phyloP scores from a whole-genome alignment of 352 stramenopile species.

The Bremia lactucae region DNA sequence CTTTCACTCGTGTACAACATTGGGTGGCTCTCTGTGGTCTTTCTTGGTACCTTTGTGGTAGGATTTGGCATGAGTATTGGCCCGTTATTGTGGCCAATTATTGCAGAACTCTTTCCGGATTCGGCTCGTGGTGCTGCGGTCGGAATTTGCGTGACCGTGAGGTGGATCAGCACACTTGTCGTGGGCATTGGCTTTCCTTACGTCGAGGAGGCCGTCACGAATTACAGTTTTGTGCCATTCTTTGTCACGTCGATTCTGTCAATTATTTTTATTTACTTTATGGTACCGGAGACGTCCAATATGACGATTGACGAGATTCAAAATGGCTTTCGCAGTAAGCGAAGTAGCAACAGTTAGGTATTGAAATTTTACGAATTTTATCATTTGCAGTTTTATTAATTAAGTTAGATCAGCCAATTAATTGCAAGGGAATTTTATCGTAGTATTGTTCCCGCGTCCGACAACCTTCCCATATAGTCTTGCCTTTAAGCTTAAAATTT shows the following conservation, averaged over 20 bases:
- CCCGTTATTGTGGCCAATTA: slow-evolving; percentile 38
- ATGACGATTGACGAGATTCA: slow-evolving; percentile 60
- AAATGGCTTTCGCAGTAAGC: slow-evolving; percentile 24
- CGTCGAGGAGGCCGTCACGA: slow-evolving; percentile 28
- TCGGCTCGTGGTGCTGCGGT: slow-evolving; percentile 30
- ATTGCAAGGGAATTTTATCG: too few relatives aligned
- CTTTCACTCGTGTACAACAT: slow-evolving; percentile 26
- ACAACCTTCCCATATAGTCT: too few relatives aligned
- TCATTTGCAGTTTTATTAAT: too few relatives aligned
- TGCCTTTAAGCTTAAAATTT: too few relatives aligned
- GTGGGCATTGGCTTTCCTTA: slow-evolving; percentile 48
- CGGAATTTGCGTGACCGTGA: slow-evolving; percentile 31
- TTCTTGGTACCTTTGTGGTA: slow-evolving; percentile 32
- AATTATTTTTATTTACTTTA: slow-evolving; percentile 30
- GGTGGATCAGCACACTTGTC: slow-evolving; percentile 38
- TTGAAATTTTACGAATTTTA: too few relatives aligned
- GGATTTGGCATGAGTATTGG: slow-evolving; percentile 44
- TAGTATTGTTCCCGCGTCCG: too few relatives aligned
- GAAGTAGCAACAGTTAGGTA: too few relatives aligned
- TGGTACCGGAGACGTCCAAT: slow-evolving; percentile 50
- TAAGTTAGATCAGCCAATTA: too few relatives aligned
- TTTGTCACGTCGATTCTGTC: slow-evolving; percentile 25
- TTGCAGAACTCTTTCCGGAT: slow-evolving; percentile 45
- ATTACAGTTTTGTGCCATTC: slow-evolving; percentile 45
- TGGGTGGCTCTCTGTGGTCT: slow-evolving; percentile 29